Conservation (phyloP, 495 filamentous ascomycete genomes). For the Pseudevernia furfuracea region DNA sequence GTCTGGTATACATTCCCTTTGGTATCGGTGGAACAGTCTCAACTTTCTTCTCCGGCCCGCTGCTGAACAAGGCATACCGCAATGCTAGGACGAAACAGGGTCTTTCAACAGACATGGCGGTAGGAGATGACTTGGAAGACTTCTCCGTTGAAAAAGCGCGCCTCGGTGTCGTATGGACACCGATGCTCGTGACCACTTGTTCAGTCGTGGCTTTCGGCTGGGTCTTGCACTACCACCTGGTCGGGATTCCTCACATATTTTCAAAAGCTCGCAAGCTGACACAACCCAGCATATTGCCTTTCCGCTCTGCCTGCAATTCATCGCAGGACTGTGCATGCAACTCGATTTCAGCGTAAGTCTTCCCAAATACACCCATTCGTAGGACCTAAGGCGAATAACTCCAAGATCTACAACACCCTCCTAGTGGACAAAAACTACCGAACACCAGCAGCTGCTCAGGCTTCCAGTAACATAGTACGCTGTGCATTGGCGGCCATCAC, state of each 20-base stretch:
- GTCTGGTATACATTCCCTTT: slow-evolving; percentile 32
- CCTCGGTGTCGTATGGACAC: slow-evolving; percentile 34
- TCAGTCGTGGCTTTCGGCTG: slow-evolving; percentile 40
- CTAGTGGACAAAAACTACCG: slow-evolving; percentile 25
- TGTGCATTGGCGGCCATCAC: slow-evolving; percentile 26
- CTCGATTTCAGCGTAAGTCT: slow-evolving; percentile 27
- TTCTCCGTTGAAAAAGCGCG: slow-evolving; percentile 62
- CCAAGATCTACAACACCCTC: slow-evolving; percentile 28
- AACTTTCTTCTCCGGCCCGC: slow-evolving; percentile 25
- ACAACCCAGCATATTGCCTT: slow-evolving; percentile 24
- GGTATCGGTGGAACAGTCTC: slow-evolving; percentile 26
- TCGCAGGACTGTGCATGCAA: slow-evolving; percentile 27
- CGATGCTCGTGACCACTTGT: slow-evolving; percentile 35
- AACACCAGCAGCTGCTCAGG: slow-evolving; percentile 25
- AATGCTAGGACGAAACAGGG: slow-evolving; percentile 30
- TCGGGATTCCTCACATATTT: background rate
- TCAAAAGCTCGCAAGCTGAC: background rate
- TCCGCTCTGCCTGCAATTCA: slow-evolving; percentile 26
- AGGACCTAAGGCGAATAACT: slow-evolving; percentile 3
- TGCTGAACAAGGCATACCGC: slow-evolving; percentile 20
- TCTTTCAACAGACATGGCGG: slow-evolving; percentile 42
- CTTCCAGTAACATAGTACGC: slow-evolving; percentile 27
- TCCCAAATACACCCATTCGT: background rate
- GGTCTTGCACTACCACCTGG: slow-evolving; percentile 20
- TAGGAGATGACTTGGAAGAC: slow-evolving; percentile 44